phyloP scores from a whole-genome alignment of 176 grass and related monocot genomes.

The Raddia guianensis region DNA sequence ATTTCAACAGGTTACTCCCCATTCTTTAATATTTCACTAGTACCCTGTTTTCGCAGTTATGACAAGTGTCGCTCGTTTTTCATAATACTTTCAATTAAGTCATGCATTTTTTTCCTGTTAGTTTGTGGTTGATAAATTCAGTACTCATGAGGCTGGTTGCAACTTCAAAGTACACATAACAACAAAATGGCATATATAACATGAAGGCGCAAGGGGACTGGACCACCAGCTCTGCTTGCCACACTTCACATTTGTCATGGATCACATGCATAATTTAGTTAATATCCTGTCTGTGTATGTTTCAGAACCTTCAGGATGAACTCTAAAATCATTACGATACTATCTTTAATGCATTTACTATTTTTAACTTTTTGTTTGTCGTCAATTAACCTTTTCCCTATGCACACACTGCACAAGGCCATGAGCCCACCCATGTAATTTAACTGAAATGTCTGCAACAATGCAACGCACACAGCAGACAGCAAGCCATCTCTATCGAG shows the following conservation, averaged over 20 bases:
- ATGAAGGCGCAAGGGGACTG: no score
- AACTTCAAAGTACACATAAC: conserved; percentile 3
- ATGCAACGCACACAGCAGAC: neutral
- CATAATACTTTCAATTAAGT: conserved; percentile 4
- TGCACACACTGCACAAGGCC: neutral
- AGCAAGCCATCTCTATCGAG: neutral
- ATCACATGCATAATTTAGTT: no score
- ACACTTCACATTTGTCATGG: no score
- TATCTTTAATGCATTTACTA: no score
- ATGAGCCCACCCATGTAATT: neutral
- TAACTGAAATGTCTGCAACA: neutral
- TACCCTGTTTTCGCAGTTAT: conserved; percentile 10
- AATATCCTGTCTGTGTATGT: no score
- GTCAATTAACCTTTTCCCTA: no score
- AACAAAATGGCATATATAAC: no score
- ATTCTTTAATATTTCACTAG: neutral
- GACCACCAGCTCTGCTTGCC: no score
- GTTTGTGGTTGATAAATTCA: neutral
- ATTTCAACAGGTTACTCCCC: neutral
- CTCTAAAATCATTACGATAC: no score
- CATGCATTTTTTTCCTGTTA: neutral
- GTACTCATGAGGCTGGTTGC: neutral
- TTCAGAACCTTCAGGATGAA: no score
- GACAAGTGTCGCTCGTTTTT: neutral
- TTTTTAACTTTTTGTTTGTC: no score